These are phyloP conservation scores for Sinapis alba DNA, from an alignment of 441 rosid genomes.

Conservation along the genomic window DNA sequence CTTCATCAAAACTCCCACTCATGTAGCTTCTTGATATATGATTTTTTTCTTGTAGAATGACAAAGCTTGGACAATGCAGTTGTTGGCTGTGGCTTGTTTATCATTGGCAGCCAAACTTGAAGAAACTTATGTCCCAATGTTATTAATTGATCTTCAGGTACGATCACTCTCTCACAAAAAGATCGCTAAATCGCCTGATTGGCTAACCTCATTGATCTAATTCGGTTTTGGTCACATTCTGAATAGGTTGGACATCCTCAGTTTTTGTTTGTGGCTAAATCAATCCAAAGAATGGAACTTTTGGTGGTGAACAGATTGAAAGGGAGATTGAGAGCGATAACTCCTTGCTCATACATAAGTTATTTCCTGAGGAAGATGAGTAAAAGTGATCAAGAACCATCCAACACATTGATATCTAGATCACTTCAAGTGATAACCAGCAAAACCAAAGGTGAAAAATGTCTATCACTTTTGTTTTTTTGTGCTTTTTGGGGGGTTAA, in stretches of 20 bases:
- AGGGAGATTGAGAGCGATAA: neutral
- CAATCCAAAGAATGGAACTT: slow-evolving; percentile 2
- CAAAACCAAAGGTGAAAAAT: slow-evolving; percentile 1
- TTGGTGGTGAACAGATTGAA: neutral
- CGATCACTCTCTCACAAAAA: neutral
- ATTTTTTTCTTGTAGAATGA: neutral
- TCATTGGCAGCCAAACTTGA: slow-evolving; percentile 1
- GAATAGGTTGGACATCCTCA: slow-evolving; percentile 4
- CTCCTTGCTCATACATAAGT: slow-evolving; percentile 4
- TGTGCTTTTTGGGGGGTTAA: neutral
- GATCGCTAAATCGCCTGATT: neutral
- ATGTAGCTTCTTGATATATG: neutral
- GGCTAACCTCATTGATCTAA: neutral
- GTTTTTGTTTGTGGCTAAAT: neutral
- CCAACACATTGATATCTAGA: neutral
- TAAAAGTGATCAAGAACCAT: neutral
- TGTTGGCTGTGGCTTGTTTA: neutral
- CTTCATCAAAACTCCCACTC: neutral
- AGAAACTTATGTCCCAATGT: neutral
- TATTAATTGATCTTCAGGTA: neutral
- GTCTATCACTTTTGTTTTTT: neutral
- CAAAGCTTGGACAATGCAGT: neutral
- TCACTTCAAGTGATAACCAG: neutral
- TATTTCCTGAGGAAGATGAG: neutral
- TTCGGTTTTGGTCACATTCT: neutral